phyloP scores from a whole-genome alignment of 208 protist genomes.

The Novymonas esmeraldas region DNA sequence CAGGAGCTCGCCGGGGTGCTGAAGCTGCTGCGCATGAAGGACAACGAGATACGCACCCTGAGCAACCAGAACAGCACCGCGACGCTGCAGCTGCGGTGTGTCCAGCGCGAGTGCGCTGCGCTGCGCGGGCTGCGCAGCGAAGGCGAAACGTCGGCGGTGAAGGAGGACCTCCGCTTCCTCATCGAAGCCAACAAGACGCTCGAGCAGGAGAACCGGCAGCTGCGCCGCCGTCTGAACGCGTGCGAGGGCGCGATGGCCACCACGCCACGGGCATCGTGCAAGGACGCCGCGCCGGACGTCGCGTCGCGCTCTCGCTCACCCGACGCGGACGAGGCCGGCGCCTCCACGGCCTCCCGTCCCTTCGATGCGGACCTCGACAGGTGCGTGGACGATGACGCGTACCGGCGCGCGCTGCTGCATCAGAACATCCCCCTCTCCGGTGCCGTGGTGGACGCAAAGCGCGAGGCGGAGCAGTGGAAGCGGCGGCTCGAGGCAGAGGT shows the following conservation, averaged over 20 bases:
- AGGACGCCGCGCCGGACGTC: not conserved
- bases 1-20: slow-evolving; percentile 57
- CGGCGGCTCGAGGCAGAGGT: slow-evolving; percentile 57
- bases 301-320: too few relatives aligned
- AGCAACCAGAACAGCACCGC: slow-evolving; percentile 43
- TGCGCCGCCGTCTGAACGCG: slow-evolving; percentile 46
- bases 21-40: slow-evolving; percentile 58
- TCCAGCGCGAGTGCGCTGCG: slow-evolving; percentile 44
- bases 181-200: slow-evolving; percentile 79
- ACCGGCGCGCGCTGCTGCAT: slow-evolving; percentile 30
- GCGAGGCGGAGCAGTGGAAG: slow-evolving; percentile 38
- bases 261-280: not conserved
- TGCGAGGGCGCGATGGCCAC: not conserved
- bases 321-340: not conserved
- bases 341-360: not conserved
- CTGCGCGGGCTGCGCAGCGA: slow-evolving; percentile 25
- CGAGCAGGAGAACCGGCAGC: slow-evolving; percentile 58
- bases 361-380: not conserved
- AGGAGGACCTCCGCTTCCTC: slow-evolving; percentile 57
- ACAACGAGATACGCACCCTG: slow-evolving; percentile 50
- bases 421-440: slow-evolving; percentile 49
- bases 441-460: slow-evolving; percentile 35
- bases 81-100: slow-evolving; percentile 50
- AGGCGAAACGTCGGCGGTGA: slow-evolving; percentile 27
- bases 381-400: slow-evolving; percentile 27